A percentile compares a stretch with the other conserved stretches of the same genome.
These are phyloP conservation scores for Coemansia sp. DNA, from an alignment of 192 early-diverging fungal genomes.

Conservation along the genomic window DNA sequence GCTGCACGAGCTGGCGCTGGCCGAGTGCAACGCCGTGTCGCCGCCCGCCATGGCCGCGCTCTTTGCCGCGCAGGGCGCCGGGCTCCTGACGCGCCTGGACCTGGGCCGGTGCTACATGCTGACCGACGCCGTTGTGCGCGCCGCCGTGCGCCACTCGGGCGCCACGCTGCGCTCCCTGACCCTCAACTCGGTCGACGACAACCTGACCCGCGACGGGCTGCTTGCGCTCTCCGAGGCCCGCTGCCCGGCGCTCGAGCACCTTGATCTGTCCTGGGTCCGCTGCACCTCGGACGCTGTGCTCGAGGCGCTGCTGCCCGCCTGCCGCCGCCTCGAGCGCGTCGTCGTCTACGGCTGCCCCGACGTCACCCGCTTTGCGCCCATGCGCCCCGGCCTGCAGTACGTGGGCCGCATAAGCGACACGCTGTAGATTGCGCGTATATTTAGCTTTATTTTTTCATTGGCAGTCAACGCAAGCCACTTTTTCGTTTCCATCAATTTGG, in stretches of 20 bases:
- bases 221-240: slow-evolving; percentile 53
- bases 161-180: slow-evolving; percentile 52
- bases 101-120: slow-evolving; percentile 63
- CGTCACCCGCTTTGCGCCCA: slow-evolving; percentile 53
- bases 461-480: too few species aligned
- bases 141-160: slow-evolving; percentile 59
- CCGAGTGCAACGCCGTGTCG: slow-evolving; percentile 26
- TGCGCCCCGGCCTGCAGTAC: slow-evolving; percentile 50
- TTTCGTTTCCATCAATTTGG: too few species aligned
- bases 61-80: slow-evolving; percentile 10
- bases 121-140: slow-evolving; percentile 57
- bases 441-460: too few species aligned
- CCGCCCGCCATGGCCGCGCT: slow-evolving; percentile 21
- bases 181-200: slow-evolving; percentile 68
- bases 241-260: slow-evolving; percentile 50
- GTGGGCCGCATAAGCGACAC: slow-evolving; percentile 59
- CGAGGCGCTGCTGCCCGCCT: slow-evolving; percentile 51
- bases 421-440: too few species aligned
- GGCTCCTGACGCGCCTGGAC: slow-evolving; percentile 48
- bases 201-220: slow-evolving; percentile 57
- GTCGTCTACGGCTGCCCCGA: slow-evolving; percentile 72
- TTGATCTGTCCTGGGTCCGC: slow-evolving; percentile 77
- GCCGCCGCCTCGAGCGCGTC: slow-evolving; percentile 52
- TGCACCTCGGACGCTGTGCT: slow-evolving; percentile 68
- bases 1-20: slow-evolving; percentile 34